Evolutionary conservation across 2,329 filamentous ascomycete species (phyloP).

Genomic region (Exophiala dermatitidis): DNA sequence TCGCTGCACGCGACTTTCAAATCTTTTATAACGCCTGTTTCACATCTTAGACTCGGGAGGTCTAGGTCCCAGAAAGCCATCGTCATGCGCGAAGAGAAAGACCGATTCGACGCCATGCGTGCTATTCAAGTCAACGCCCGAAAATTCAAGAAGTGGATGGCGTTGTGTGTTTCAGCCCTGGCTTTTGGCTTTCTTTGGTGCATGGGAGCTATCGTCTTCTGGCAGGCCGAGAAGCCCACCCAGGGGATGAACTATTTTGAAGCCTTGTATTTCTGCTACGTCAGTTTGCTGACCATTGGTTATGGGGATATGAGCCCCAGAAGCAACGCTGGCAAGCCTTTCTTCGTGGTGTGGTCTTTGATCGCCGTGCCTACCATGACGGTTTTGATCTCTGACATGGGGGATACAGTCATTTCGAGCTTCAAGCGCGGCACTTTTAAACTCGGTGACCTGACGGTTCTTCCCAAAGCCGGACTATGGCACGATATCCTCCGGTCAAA

Average conservation of each 20-base stretch:
- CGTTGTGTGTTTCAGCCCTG: constrained; percentile 59
- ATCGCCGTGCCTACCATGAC: constrained; percentile 84
- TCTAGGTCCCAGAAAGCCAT: constrained; percentile 42
- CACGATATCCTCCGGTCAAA: constrained; percentile 44
- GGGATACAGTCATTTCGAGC: constrained; percentile 66
- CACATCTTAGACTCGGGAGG: constrained; percentile 3
- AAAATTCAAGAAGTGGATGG: constrained; percentile 64
- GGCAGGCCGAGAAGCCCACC: constrained; percentile 48
- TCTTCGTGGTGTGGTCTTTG: constrained; percentile 90
- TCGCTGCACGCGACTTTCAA: constrained; percentile 16
- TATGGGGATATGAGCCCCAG: constrained; percentile 74
- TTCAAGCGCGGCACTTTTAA: constrained; percentile 57
- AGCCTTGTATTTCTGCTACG: constrained; percentile 77
- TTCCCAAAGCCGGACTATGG: constrained; percentile 56
- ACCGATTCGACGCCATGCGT: constrained; percentile 74
- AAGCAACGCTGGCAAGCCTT: constrained; percentile 71
- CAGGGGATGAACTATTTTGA: constrained; percentile 66
- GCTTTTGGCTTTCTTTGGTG: constrained; percentile 73
- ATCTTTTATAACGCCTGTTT: constrained; percentile 9
- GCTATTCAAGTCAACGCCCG: constrained; percentile 62
- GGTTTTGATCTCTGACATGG: constrained; percentile 74
- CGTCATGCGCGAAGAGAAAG: constrained; percentile 56
- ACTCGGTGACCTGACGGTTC: constrained; percentile 58
- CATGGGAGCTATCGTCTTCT: constrained; percentile 70
- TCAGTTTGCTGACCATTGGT: constrained; percentile 74